These are phyloP conservation scores for Angomonas deanei DNA, from an alignment of 208 protist species.

Conservation along the genomic window DNA sequence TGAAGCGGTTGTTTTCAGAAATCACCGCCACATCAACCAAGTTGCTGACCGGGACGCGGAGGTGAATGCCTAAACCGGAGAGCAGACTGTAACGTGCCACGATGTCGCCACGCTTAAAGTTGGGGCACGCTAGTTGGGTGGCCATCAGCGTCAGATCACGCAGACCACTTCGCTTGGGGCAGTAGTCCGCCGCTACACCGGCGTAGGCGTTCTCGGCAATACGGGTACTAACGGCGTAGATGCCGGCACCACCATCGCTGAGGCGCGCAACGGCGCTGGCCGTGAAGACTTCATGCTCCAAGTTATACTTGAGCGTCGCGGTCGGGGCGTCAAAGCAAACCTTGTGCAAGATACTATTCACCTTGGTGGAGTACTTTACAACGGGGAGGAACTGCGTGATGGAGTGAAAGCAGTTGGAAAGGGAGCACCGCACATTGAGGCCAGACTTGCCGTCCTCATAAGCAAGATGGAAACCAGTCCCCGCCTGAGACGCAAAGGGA, in stretches of 20 bases:
- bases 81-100: conserved; percentile 42
- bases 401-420: conserved; percentile 17
- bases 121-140: conserved; percentile 26
- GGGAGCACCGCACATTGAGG: conserved; percentile 9
- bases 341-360: conserved; percentile 4
- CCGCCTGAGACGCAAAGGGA: conserved; percentile 36
- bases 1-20: conserved; percentile 41
- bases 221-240: conserved; percentile 37
- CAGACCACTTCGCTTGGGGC: conserved; percentile 62
- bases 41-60: conserved; percentile 43
- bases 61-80: conserved; percentile 34
- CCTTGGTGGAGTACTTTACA: conserved; percentile 11
- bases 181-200: conserved; percentile 36
- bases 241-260: conserved; percentile 24
- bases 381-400: conserved; percentile 35
- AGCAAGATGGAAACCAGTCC: conserved; percentile 28
- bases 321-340: conserved; percentile 14
- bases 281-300: conserved; percentile 30
- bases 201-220: conserved; percentile 21
- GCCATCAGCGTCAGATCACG: conserved; percentile 34
- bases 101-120: conserved; percentile 45
- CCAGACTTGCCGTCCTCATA: conserved; percentile 17
- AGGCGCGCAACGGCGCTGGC: conserved; percentile 17
- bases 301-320: conserved; percentile 18
- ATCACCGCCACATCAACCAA: conserved; percentile 40